Percentiles rank a stretch among this genome's conserved stretches.
Evolutionary conservation across 2,329 filamentous ascomycete species (phyloP).

Genomic region (Botrytis deweyae): DNA sequence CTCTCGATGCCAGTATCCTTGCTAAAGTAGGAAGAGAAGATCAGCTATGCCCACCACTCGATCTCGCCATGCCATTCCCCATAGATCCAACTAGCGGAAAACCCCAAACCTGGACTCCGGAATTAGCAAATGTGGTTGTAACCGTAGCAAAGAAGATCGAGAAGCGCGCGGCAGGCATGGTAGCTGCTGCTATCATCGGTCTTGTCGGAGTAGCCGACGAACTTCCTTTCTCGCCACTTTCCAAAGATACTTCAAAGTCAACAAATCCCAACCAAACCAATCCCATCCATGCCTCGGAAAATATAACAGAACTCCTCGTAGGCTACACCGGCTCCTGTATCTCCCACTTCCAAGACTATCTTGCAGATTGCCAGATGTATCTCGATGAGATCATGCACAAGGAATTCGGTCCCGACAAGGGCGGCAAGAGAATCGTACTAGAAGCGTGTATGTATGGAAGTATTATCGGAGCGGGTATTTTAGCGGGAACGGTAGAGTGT

Average conservation of each 20-base stretch:
- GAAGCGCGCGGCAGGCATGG: slow-evolving; percentile 68
- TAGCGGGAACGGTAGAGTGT: slow-evolving; percentile 46
- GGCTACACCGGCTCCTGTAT: slow-evolving; percentile 81
- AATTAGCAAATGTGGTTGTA: slow-evolving; percentile 59
- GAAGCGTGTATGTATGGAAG: slow-evolving; percentile 61
- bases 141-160: slow-evolving; percentile 70
- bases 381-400: slow-evolving; percentile 55
- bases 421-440: slow-evolving; percentile 47
- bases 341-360: slow-evolving; percentile 73
- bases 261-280: neutral
- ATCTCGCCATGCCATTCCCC: slow-evolving; percentile 4
- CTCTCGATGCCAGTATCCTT: slow-evolving; percentile 37
- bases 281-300: neutral
- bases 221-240: slow-evolving; percentile 43
- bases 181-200: slow-evolving; percentile 70
- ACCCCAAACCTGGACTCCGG: slow-evolving; percentile 58
- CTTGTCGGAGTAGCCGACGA: slow-evolving; percentile 69
- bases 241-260: neutral
- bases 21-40: slow-evolving; percentile 1
- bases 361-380: slow-evolving; percentile 66
- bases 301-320: slow-evolving; percentile 62
- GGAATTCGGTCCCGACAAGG: slow-evolving; percentile 41
- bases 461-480: slow-evolving; percentile 60
- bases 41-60: neutral
- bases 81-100: neutral